Base-by-base conservation (phyloP, 2,329 filamentous ascomycete species). In the Fusarium chuoi region DNA sequence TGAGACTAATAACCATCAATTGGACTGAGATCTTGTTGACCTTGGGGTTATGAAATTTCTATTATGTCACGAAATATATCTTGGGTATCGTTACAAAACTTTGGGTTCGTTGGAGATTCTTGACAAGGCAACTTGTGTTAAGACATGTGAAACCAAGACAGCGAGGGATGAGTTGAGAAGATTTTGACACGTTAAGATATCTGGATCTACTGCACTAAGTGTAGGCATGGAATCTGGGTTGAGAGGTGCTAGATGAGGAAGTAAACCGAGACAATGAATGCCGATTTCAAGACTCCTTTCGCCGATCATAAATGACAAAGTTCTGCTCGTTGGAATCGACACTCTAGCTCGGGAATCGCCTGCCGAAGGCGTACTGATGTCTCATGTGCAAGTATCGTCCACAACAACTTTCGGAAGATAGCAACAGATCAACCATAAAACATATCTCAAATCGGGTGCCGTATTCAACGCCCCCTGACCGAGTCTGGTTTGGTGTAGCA, bases 221-320 rank as follows among this genome's bases (percentile, higher is more conserved):
- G 52, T 59, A 42, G 52, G 56, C 49, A 70, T 38, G 24, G 33
- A 45, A 33, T 45, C 30, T 44, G 46, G 42, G 36, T 36, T 20
- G 44, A 48, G 44, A 38, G 46, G 42, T 48, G 36, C 49, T 33
- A 39, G 35, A 52, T 26, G 57, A 70, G 63, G 60, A 64, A 67
- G 66, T 45, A 66, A 63, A 24, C 46, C 28, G 63, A 69, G 61
- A 63, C 49, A 73, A 65, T 35, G 26, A 73, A 65, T 60, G 51
- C 59, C 68, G 30, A 60, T 62, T 65, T 52, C 35, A 33, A 49
- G 57, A 66, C 57, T 55, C 48, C 58, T 60, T 56, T 68, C 48
- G 59, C 62, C 48, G 59, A 77, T 63, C 61, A 54, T 61, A 51
- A 42, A 41, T 63, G 61, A 65, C 46, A 49, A 54, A 54, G 58